Conservation (phyloP, 768 basidiomycete species). For the Trametes cinnabarina region DNA sequence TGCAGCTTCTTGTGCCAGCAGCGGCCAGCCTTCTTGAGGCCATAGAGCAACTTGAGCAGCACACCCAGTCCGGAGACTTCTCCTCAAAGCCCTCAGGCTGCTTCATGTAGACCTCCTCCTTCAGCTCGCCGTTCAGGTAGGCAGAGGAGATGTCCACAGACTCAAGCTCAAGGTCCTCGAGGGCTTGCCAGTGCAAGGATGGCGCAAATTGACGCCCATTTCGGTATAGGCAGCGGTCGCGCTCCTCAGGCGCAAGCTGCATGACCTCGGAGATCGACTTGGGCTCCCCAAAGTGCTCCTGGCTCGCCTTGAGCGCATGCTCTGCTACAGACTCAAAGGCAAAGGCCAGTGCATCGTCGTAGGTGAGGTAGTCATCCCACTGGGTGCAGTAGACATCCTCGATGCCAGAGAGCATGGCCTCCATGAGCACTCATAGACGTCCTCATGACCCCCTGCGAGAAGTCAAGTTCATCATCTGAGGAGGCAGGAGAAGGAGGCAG, state of each 20-base stretch:
- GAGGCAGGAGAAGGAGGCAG: neutral
- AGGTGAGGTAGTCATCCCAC: neutral
- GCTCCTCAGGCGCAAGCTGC: neutral
- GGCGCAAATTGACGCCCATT: conserved; percentile 22
- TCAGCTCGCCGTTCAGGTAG: conserved; percentile 31
- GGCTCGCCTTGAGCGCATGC: conserved; percentile 4
- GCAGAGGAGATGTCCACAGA: conserved; percentile 28
- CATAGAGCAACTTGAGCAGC: conserved; percentile 38
- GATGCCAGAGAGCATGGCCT: conserved; percentile 1
- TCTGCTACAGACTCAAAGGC: conserved; percentile 6
- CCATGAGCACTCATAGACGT: neutral
- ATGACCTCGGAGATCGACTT: conserved; percentile 6
- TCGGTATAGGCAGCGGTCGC: conserved; percentile 15
- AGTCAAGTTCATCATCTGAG: conserved; percentile 3
- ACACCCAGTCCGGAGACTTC: conserved; percentile 11
- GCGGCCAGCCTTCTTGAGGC: conserved; percentile 41
- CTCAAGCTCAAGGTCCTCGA: conserved; percentile 26
- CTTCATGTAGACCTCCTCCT: conserved; percentile 31
- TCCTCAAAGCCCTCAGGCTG: conserved; percentile 26
- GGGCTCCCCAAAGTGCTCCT: conserved; percentile 10
- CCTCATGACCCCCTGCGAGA: neutral
- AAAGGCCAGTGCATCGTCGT: conserved; percentile 8
- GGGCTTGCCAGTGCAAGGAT: conserved; percentile 26
- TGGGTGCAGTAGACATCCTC: conserved; percentile 1
- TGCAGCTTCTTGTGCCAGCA: conserved; percentile 38